Evolutionary conservation across 129 eudicot species (phyloP).

Genomic region (Silybum marianum): DNA sequence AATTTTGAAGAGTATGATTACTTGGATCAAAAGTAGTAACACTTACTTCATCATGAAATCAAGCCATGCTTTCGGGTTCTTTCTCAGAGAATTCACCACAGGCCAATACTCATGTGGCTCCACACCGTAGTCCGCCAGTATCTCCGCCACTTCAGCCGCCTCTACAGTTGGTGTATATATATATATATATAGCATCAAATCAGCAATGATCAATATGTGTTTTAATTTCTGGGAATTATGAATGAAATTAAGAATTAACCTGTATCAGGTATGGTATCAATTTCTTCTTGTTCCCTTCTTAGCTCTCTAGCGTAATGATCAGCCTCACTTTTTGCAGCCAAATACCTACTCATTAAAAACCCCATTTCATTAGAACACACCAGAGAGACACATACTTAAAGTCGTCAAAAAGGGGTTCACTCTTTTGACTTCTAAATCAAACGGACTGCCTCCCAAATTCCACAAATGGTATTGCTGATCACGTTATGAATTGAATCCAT

Average conservation of each 20-base stretch:
- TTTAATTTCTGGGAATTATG: background rate
- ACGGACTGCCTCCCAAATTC: background rate
- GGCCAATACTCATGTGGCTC: slow-evolving; percentile 92
- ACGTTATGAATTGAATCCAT: background rate
- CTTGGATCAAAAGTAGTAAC: background rate
- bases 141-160: slow-evolving; percentile 96
- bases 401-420: slow-evolving; percentile 1
- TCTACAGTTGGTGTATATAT: slow-evolving; percentile 49
- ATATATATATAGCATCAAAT: background rate
- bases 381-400: slow-evolving; percentile 2
- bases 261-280: slow-evolving; percentile 83
- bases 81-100: slow-evolving; percentile 81
- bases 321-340: slow-evolving; percentile 95
- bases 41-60: slow-evolving; percentile 99
- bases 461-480: background rate
- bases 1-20: background rate
- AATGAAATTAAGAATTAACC: slow-evolving; percentile 41
- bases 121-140: slow-evolving; percentile 79
- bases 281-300: slow-evolving; percentile 86
- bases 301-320: slow-evolving; percentile 84
- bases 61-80: slow-evolving; percentile 97
- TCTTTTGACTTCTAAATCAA: slow-evolving; percentile 11
- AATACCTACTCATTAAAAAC: slow-evolving; percentile 50
- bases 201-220: background rate
- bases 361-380: slow-evolving; percentile 21